Evolutionary conservation across 129 eudicot genomes (phyloP).

Genomic region (Flaveria linearis): DNA sequence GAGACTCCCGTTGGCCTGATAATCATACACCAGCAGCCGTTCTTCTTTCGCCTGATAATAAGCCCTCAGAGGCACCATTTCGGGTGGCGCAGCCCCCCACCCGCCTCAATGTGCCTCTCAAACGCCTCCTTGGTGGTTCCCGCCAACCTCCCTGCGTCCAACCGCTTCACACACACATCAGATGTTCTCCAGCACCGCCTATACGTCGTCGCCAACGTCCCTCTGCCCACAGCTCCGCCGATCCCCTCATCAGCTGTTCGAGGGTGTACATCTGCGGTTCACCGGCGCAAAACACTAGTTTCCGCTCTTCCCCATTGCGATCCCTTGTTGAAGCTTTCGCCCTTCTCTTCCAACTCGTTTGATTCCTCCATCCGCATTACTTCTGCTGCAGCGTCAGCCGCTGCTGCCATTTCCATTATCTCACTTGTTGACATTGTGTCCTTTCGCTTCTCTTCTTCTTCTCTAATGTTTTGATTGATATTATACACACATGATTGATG

Average conservation of each 20-base stretch:
- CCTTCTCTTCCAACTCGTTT: constrained; percentile 72
- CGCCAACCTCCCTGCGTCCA: constrained; percentile 59
- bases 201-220: constrained; percentile 69
- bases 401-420: constrained; percentile 38
- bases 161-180: constrained; percentile 82
- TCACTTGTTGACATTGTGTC: constrained; percentile 29
- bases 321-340: constrained; percentile 48
- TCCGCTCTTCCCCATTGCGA: constrained; percentile 68
- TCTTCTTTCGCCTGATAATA: constrained; percentile 83
- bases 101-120: constrained; percentile 74
- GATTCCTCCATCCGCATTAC: constrained; percentile 76
- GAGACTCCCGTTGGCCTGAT: constrained; percentile 82
- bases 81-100: constrained; percentile 81
- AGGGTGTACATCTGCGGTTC: constrained; percentile 59
- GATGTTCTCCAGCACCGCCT: constrained; percentile 78
- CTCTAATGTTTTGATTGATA: constrained; percentile 26
- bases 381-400: constrained; percentile 64
- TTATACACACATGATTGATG: constrained; percentile 36
- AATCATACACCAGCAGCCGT: constrained; percentile 75
- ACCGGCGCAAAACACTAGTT: constrained; percentile 71
- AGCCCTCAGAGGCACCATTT: constrained; percentile 78
- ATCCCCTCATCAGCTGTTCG: constrained; percentile 84
- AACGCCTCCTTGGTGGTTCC: constrained; percentile 58
- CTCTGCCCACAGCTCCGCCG: constrained; percentile 90
- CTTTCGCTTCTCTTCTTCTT: constrained; percentile 12